phyloP scores from a whole-genome alignment of 768 basidiomycete species.

The Pleurotus platypus region DNA sequence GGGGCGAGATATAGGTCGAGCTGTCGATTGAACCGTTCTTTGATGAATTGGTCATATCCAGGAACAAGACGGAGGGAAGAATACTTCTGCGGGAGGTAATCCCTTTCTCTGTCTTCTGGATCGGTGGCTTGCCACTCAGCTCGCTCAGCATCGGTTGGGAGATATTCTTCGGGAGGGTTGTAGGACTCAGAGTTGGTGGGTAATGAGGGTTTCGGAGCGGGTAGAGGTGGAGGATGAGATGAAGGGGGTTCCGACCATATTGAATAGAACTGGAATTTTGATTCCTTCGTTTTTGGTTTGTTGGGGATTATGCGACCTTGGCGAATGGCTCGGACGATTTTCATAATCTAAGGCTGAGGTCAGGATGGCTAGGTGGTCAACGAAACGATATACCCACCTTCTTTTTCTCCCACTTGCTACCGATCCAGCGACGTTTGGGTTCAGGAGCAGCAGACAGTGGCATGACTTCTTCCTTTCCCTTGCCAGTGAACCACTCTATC shows the following conservation, averaged over 20 bases:
- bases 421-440: constrained; percentile 94
- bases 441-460: constrained; percentile 89
- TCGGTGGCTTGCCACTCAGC: constrained; percentile 81
- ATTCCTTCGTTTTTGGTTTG: constrained; percentile 70
- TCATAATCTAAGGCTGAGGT: constrained; percentile 73
- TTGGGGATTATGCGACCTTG: constrained; percentile 91
- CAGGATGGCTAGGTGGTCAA: not conserved
- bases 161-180: constrained; percentile 96
- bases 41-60: constrained; percentile 87
- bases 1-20: constrained; percentile 97
- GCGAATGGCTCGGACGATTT: constrained; percentile 97
- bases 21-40: constrained; percentile 90
- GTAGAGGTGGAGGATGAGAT: constrained; percentile 78
- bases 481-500: constrained; percentile 95
- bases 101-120: constrained; percentile 83
- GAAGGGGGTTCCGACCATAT: constrained; percentile 87
- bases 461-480: constrained; percentile 93
- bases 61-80: constrained; percentile 85
- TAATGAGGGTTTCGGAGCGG: constrained; percentile 86
- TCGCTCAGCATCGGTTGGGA: constrained; percentile 80
- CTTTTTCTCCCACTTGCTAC: constrained; percentile 99
- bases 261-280: constrained; percentile 71
- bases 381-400: constrained; percentile 54
- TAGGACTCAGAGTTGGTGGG: constrained; percentile 97
- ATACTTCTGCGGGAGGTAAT: constrained; percentile 88